These are phyloP conservation scores for Hypoxylon subgilvum DNA, from an alignment of 495 filamentous ascomycete genomes.

Conservation along the genomic window DNA sequence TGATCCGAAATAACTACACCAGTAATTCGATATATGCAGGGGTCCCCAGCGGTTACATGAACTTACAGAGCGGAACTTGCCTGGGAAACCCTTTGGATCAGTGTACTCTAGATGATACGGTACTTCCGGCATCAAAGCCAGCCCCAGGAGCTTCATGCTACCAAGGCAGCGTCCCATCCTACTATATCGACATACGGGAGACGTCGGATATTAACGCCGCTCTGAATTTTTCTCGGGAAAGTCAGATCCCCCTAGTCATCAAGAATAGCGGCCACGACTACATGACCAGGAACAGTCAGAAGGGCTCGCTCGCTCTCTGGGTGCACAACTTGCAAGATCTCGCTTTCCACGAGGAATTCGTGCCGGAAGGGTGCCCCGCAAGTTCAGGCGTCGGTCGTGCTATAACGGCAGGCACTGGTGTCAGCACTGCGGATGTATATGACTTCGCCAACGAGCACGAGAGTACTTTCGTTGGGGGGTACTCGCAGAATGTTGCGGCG, in stretches of 20 bases:
- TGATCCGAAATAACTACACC: conserved; percentile 44
- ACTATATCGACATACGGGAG: conserved; percentile 57
- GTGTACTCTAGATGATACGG: conserved; percentile 45
- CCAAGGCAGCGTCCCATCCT: conserved; percentile 44
- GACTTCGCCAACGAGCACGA: conserved; percentile 38
- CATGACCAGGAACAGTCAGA: conserved; percentile 55
- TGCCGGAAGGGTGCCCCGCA: conserved; percentile 27
- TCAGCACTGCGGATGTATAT: conserved; percentile 48
- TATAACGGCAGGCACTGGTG: conserved; percentile 50
- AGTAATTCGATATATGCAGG: conserved; percentile 40
- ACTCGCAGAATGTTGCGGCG: conserved; percentile 54
- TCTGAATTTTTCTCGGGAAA: conserved; percentile 53
- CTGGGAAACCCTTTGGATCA: conserved; percentile 46
- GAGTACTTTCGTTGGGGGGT: conserved; percentile 47
- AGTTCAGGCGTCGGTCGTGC: conserved; percentile 43
- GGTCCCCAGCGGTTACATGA: conserved; percentile 45
- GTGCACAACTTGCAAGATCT: conserved; percentile 64
- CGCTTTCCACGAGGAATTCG: conserved; percentile 46
- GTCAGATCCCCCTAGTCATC: conserved; percentile 48
- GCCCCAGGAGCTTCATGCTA: conserved; percentile 31
- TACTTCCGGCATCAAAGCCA: conserved; percentile 30
- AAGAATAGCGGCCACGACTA: conserved; percentile 51
- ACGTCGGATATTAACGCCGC: conserved; percentile 48
- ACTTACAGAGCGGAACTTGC: conserved; percentile 49
- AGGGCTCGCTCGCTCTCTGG: conserved; percentile 64